Evolutionary conservation across 768 basidiomycete species (phyloP).

Genomic region (Fomitopsis pulvina): DNA sequence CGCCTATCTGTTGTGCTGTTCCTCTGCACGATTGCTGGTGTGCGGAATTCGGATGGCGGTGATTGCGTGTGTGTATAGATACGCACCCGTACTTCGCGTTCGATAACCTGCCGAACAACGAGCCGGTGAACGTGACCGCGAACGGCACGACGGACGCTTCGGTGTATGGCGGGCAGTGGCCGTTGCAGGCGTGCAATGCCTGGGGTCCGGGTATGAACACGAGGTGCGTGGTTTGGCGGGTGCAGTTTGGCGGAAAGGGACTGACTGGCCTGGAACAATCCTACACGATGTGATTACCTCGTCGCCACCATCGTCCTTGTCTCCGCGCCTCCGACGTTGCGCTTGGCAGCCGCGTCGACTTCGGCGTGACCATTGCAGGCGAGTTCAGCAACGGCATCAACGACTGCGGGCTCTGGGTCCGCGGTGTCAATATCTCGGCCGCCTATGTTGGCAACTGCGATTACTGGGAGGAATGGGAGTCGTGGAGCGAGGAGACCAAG

Average conservation of each 20-base stretch:
- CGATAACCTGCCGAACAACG: conserved; percentile 23
- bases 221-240: conserved; percentile 23
- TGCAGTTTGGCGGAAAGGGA: background rate
- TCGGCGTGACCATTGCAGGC: conserved; percentile 67
- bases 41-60: background rate
- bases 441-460: conserved; percentile 25
- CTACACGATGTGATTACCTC: too few relatives aligned
- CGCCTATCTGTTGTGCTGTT: background rate
- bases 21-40: background rate
- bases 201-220: conserved; percentile 41
- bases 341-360: conserved; percentile 33
- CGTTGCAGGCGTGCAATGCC: conserved; percentile 32
- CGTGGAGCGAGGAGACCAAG: conserved; percentile 45
- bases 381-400: conserved; percentile 69
- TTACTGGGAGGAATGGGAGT: conserved; percentile 39
- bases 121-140: conserved; percentile 34
- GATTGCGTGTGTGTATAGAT: too few relatives aligned
- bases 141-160: conserved; percentile 23
- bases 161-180: conserved; percentile 22
- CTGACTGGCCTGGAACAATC: too few relatives aligned
- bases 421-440: conserved; percentile 14
- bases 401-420: conserved; percentile 50
- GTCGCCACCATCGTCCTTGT: background rate
- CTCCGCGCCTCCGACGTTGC: background rate
- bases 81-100: conserved; percentile 44